Percentiles rank a stretch among this genome's conserved stretches.
phyloP scores from a whole-genome alignment of 768 basidiomycete genomes.

The Lentinula boryana region DNA sequence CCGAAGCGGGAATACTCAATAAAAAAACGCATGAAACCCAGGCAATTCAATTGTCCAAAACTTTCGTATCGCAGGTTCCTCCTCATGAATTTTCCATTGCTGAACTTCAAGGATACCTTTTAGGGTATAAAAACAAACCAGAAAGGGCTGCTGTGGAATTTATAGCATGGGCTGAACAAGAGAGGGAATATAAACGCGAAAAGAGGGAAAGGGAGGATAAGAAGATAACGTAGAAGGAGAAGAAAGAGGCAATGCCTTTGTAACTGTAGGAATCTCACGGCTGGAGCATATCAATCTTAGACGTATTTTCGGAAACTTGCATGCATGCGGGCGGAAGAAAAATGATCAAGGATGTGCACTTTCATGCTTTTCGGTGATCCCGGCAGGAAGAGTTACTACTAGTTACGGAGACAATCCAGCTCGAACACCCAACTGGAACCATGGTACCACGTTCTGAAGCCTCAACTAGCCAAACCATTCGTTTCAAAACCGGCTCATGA shows the following conservation, averaged over 20 bases:
- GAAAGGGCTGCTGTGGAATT: constrained; percentile 25
- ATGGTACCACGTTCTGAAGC: no score
- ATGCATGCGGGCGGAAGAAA: no score
- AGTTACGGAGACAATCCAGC: no score
- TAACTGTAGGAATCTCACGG: background rate
- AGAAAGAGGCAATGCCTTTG: background rate
- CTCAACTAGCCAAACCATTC: no score
- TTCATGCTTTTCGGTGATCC: no score
- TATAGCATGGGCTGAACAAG: constrained; percentile 36
- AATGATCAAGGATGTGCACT: no score
- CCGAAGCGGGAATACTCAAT: no score
- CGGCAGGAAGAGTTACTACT: no score
- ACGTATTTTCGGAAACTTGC: no score
- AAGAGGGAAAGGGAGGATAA: constrained; percentile 25
- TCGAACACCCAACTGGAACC: no score
- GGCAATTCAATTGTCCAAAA: constrained; percentile 15
- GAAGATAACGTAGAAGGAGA: constrained; percentile 16
- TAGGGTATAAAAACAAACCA: constrained; percentile 36
- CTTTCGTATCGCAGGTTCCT: constrained; percentile 39
- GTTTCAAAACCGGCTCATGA: no score
- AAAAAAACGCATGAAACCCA: background rate
- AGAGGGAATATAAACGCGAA: constrained; percentile 26
- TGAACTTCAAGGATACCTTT: constrained; percentile 55
- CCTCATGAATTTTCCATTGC: constrained; percentile 48
- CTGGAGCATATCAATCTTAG: no score